A percentile compares a stretch with the other conserved stretches of the same genome.
These are phyloP conservation scores for Pholiota adiposa DNA, from an alignment of 1,284 basidiomycete species.

Conservation along the genomic window DNA sequence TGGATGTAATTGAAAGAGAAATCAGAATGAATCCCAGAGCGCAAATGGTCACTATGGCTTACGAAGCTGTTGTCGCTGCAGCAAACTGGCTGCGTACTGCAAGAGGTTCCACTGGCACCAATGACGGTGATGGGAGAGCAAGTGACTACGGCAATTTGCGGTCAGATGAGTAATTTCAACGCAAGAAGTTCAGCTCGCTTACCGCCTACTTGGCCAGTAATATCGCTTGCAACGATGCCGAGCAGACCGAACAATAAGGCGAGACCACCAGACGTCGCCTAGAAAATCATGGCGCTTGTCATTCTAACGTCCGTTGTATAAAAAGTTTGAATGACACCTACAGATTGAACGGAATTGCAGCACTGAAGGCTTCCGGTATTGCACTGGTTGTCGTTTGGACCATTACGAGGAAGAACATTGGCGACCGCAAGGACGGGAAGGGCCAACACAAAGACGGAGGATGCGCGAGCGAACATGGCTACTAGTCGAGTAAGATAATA, in stretches of 20 bases:
- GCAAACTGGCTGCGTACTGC: slow-evolving; percentile 22
- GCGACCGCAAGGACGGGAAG: slow-evolving; percentile 29
- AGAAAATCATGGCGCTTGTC: neutral
- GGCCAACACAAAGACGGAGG: slow-evolving; percentile 26
- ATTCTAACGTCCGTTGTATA: neutral
- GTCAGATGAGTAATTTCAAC: neutral
- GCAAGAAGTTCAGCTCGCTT: neutral
- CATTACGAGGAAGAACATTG: slow-evolving; percentile 23
- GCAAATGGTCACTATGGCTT: neutral
- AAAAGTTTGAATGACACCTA: slow-evolving; percentile 7
- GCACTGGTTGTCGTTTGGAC: slow-evolving; percentile 23
- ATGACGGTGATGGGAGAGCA: slow-evolving; percentile 27
- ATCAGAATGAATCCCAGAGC: neutral
- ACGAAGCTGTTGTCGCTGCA: neutral
- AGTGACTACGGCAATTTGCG: slow-evolving; percentile 7
- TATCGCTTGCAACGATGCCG: slow-evolving; percentile 19
- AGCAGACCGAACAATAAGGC: slow-evolving; percentile 23
- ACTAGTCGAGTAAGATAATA: neutral
- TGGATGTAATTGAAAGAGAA: slow-evolving; percentile 5
- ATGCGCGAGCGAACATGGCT: slow-evolving; percentile 31
- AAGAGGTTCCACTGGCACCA: slow-evolving; percentile 24
- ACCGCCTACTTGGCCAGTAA: slow-evolving; percentile 28
- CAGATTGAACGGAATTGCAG: slow-evolving; percentile 29
- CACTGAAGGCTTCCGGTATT: slow-evolving; percentile 34
- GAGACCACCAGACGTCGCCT: slow-evolving; percentile 10